Base-by-base conservation (phyloP, 225 moss, liverwort and hornwort genomes). In the Anthoceros angustus region DNA sequence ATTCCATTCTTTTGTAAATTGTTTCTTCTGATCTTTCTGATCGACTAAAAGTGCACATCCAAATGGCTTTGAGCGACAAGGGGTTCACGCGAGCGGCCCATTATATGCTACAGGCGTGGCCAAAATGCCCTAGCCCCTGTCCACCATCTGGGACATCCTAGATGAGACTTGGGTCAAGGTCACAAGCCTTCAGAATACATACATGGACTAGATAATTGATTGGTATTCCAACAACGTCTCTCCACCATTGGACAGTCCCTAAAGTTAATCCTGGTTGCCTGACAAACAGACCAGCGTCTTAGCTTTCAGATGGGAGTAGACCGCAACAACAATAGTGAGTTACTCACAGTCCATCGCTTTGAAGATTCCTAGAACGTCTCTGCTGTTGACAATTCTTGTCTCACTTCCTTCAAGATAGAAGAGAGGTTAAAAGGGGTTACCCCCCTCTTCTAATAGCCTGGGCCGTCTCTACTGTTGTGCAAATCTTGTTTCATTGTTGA, bases 251-350 rank as follows among this genome's bases (percentile, higher is more conserved):
- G 82, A n/a, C 75, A 63, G 90, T 77, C 71, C 90, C 83, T 70
- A 95, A 88, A 2, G 94, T 95, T 7, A 78, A 90, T 80, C 90
- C 86, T 42, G 90, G 68, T 81, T 93, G 93, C 74, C 90, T 94
- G 77, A 48, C 69, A 41, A 9, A 21, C n/a, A 10, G 12, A 62
- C 12, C 39, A 16, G 45, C 18, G n/a, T n/a, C 12, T 61, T 0
- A 25, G 38, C 41, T 42, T 50, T 18, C 26, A 61, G 2, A n/a
- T 11, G 15, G 0, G 48, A 0, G 14, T 50, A 65, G 7, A 38
- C 12, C 7, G 20, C 8, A 61, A 23, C 0, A 23, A 12, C 15
- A 10, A 12, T 40, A 10, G n/a, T 5, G 12, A n/a, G 39, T 21
- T 0, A 72, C 69, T 67, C 42, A 88, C 94, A 90, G 83, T 76